Evolutionary conservation across 352 stramenopile species (phyloP), one percentile per base, ranked within the genome.

Genomic region (Phytophthora boehmeriae): DNA sequence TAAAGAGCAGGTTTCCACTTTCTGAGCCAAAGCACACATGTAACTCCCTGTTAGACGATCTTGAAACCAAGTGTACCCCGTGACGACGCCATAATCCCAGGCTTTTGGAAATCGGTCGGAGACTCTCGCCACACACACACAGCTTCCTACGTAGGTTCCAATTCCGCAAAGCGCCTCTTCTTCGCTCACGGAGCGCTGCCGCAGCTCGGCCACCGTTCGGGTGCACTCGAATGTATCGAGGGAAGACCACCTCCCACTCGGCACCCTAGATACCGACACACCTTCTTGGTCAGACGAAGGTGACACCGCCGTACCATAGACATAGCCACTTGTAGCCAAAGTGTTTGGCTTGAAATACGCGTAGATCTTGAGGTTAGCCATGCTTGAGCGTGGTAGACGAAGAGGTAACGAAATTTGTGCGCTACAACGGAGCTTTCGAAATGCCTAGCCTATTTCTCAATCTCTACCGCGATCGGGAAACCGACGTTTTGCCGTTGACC

Each of bases 381-480:
- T 45, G 11, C 32, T 38, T 38, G 32, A 38, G 13, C 5, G 38
- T 8, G 17, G 8, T 16, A 45, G 17, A 8, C 19, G 11, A 20
- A 45, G 38, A 16, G 11, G 5, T 16, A 19, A 20, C 19, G 38
- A 45, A 45, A 16, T 5, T 45, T 20, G 38, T 16, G 38, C 11
- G 11, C 38, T 20, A 45, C 38, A 16, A 45, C 8, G 38, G 38
- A 45, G 38, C 38, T 45, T 38, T 38, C 13, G 32, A 38, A 38
- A 38, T n/a, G 32, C 8, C 38, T 20, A 22, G 17, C 27, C 23
- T 58, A 45, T 45, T 44, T 50, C 25, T 44, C 51, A n/a, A 59
- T 59, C 41, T 59, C 51, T 45, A 49, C 41, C 41, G 51, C 51
- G 17, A 59, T 59, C 27, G 51, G 51, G 51, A 59, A 59, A 59